phyloP scores from a whole-genome alignment of 768 basidiomycete genomes.

The Leucocoprinus sp. region DNA sequence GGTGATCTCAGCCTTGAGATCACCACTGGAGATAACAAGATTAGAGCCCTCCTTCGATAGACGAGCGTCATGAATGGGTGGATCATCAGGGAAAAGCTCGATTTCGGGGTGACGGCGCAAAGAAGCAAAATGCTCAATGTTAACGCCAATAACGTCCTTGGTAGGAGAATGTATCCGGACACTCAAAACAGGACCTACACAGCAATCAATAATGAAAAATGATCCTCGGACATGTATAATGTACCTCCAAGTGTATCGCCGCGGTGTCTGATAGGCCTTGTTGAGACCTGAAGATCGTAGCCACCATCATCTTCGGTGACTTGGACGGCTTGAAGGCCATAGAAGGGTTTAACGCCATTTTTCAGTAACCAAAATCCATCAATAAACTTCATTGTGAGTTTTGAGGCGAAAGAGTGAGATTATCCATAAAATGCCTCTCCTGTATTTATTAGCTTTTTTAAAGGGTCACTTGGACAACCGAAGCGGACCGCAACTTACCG shows the following conservation, averaged over 20 bases:
- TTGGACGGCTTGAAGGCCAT: slow-evolving; percentile 55
- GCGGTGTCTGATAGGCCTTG: slow-evolving; percentile 51
- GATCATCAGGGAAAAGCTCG: slow-evolving; percentile 54
- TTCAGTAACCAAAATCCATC: slow-evolving; percentile 69
- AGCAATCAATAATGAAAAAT: not conserved
- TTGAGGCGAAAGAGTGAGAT: not conserved
- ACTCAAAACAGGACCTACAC: slow-evolving; percentile 39
- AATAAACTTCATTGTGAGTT: slow-evolving; percentile 52
- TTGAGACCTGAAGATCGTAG: slow-evolving; percentile 53
- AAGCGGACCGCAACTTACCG: slow-evolving; percentile 5
- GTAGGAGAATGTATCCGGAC: slow-evolving; percentile 47
- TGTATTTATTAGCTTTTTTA: slow-evolving; percentile 7
- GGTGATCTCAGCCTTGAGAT: slow-evolving; percentile 45
- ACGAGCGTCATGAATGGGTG: slow-evolving; percentile 35
- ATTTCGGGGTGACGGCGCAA: slow-evolving; percentile 38
- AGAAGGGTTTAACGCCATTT: slow-evolving; percentile 50
- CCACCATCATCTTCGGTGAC: slow-evolving; percentile 34
- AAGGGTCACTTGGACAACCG: slow-evolving; percentile 8
- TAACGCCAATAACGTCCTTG: slow-evolving; percentile 47
- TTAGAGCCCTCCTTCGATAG: slow-evolving; percentile 25
- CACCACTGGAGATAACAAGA: slow-evolving; percentile 35
- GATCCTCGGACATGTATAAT: slow-evolving; percentile 7
- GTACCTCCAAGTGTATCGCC: slow-evolving; percentile 55
- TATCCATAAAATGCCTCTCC: not conserved
- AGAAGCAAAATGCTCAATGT: slow-evolving; percentile 46